Conservation (phyloP, 768 basidiomycete species). For the Rossbeevera mucosa region DNA sequence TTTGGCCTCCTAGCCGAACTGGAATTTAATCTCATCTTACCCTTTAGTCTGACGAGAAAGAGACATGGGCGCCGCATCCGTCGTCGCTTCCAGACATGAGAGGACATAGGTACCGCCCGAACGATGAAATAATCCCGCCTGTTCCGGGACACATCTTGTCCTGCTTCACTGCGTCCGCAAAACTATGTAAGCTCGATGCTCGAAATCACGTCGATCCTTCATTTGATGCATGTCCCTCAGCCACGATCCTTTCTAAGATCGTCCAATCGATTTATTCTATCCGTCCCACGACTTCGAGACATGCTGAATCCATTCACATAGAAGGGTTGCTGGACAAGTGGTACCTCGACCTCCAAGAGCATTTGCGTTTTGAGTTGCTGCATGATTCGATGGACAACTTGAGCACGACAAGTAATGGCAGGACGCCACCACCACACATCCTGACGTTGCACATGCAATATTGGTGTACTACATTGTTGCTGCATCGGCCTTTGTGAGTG, state of each 20-base stretch:
- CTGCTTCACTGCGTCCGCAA: slow-evolving; percentile 74
- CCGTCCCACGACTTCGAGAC: slow-evolving; percentile 49
- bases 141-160: slow-evolving; percentile 54
- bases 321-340: slow-evolving; percentile 68
- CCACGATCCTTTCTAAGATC: slow-evolving; percentile 63
- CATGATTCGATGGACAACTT: slow-evolving; percentile 33
- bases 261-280: slow-evolving; percentile 71
- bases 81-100: slow-evolving; percentile 30
- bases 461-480: slow-evolving; percentile 71
- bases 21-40: slow-evolving; percentile 7
- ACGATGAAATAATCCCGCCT: slow-evolving; percentile 16
- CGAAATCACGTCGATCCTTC: neutral
- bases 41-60: slow-evolving; percentile 58
- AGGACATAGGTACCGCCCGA: slow-evolving; percentile 27
- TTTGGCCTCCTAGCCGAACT: neutral
- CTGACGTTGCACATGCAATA: slow-evolving; percentile 82
- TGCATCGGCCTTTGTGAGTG: slow-evolving; percentile 78
- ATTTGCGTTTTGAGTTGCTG: slow-evolving; percentile 59
- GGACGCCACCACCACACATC: slow-evolving; percentile 55
- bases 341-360: slow-evolving; percentile 66
- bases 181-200: slow-evolving; percentile 50
- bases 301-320: slow-evolving; percentile 51
- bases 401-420: slow-evolving; percentile 18
- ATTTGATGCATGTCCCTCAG: slow-evolving; percentile 34
- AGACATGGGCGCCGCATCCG: slow-evolving; percentile 45